Evolutionary conservation across 2,329 filamentous ascomycete species (phyloP), one percentile per base, ranked within the genome.

Genomic region (Colletotrichum sp.): DNA sequence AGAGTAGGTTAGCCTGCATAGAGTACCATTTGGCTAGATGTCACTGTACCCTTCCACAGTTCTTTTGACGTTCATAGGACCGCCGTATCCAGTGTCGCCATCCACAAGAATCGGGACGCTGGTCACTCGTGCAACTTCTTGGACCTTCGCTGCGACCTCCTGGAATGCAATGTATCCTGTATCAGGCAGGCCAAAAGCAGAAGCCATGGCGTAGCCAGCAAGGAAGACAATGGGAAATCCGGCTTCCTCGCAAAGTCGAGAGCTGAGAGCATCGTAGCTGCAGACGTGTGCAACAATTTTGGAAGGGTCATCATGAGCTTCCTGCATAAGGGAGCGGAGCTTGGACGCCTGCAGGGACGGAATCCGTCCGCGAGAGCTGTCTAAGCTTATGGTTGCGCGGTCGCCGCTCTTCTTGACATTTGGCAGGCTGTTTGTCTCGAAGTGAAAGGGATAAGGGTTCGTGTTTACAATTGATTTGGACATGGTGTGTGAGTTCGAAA

Each of bases 111-210:
- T 79, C 0, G 87, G 88, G 0, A 88, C 72, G 1, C 67, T 83
- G 0, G 84, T 83, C 52, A 83, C 83, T 2, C 86, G 81, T 2
- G 81, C 80, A 0, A 81, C 81, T 73, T 89, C 87, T 69, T 88
- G 85, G 62, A 89, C 85, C 78, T 87, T 87, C 16, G 83, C 81
- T 62, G 84, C 86, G 81, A 89, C 85, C 75, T 89, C 88, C 10
- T 83, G 81, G 77, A 89, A 85, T 3, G 87, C 87, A 69, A 89
- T 89, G 66, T 89, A 89, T 2, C 88, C 87, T 1, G 88, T 87
- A 76, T 89, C 87, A 0, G 87, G 87, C 0, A 89, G 80, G 2
- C 86, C 85, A 67, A 85, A 83, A 0, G 85, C 78, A 18, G 82
- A 84, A 0, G 87, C 81, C 15, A 88, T 84, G 0, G 86, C 79